Evolutionary conservation across 164 flowering plant genomes (phyloP).

Genomic region (Umbilicus rupestris): DNA sequence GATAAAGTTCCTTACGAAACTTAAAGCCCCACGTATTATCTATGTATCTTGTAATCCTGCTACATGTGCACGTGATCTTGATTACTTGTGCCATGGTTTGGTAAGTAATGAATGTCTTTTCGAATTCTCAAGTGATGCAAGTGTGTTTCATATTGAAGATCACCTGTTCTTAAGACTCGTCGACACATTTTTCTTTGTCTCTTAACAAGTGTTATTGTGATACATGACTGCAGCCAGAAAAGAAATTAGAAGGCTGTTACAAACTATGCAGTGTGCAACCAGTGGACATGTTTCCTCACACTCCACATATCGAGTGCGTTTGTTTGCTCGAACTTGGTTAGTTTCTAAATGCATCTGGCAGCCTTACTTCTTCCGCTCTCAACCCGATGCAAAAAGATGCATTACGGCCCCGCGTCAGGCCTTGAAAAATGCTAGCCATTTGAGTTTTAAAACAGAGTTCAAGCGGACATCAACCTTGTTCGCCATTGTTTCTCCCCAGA

Average conservation of each 20-base stretch:
- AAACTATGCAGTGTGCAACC: constrained; percentile 67
- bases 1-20: constrained; percentile 69
- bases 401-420: not conserved
- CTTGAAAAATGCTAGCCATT: not conserved
- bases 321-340: constrained; percentile 69
- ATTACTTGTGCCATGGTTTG: constrained; percentile 87
- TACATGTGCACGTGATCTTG: constrained; percentile 96
- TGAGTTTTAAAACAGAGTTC: not conserved
- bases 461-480: not conserved
- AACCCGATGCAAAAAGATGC: not conserved
- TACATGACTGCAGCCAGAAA: constrained; percentile 44
- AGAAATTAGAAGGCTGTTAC: constrained; percentile 72
- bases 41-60: constrained; percentile 98
- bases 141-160: not conserved
- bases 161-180: not conserved
- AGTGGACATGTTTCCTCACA: constrained; percentile 99
- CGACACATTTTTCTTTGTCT: not conserved
- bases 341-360: not conserved
- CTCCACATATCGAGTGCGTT: constrained; percentile 95
- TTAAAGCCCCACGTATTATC: constrained; percentile 58
- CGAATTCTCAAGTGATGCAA: not conserved
- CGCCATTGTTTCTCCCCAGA: not conserved
- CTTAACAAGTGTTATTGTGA: not conserved
- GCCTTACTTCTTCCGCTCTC: not conserved
- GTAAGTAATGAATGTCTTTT: constrained; percentile 32